Evolutionary conservation across 2,329 filamentous ascomycete species (phyloP).

Genomic region (Pyrenochaeta sp.): DNA sequence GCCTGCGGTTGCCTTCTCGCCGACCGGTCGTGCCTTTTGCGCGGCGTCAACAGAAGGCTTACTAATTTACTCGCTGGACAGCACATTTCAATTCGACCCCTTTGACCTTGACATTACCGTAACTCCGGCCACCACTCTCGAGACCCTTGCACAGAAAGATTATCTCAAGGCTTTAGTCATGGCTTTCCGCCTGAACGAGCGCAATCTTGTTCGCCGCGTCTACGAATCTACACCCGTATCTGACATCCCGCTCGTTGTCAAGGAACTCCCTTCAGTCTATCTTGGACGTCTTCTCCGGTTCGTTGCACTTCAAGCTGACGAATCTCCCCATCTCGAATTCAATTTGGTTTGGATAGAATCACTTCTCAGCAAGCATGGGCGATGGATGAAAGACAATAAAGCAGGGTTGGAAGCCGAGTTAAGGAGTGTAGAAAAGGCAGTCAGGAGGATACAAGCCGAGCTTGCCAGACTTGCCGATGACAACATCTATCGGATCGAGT

Average conservation of each 20-base stretch:
- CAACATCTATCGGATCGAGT: slow-evolving; percentile 89
- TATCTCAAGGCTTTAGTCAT: slow-evolving; percentile 94
- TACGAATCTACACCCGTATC: slow-evolving; percentile 81
- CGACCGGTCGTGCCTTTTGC: slow-evolving; percentile 88
- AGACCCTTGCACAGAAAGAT: slow-evolving; percentile 79
- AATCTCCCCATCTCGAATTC: slow-evolving; percentile 93
- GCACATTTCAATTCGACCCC: slow-evolving; percentile 85
- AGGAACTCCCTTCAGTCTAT: slow-evolving; percentile 82
- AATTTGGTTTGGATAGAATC: slow-evolving; percentile 92
- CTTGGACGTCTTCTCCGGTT: slow-evolving; percentile 85
- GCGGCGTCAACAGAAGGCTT: slow-evolving; percentile 94
- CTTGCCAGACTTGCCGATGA: slow-evolving; percentile 83
- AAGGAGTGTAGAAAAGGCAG: slow-evolving; percentile 79
- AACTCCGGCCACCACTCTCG: slow-evolving; percentile 73
- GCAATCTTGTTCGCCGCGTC: slow-evolving; percentile 79
- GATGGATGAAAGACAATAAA: slow-evolving; percentile 81
- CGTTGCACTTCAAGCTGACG: slow-evolving; percentile 85
- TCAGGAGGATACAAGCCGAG: slow-evolving; percentile 81
- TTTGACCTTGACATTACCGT: slow-evolving; percentile 96
- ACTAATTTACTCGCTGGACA: slow-evolving; percentile 90
- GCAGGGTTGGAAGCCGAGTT: slow-evolving; percentile 84
- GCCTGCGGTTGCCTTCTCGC: slow-evolving; percentile 83
- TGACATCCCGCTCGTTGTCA: slow-evolving; percentile 80
- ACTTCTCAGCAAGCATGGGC: slow-evolving; percentile 79
- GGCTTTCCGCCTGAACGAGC: slow-evolving; percentile 94